Evolutionary conservation across 2,329 filamentous ascomycete genomes (phyloP).

Genomic region (Botrytis sinoallii): DNA sequence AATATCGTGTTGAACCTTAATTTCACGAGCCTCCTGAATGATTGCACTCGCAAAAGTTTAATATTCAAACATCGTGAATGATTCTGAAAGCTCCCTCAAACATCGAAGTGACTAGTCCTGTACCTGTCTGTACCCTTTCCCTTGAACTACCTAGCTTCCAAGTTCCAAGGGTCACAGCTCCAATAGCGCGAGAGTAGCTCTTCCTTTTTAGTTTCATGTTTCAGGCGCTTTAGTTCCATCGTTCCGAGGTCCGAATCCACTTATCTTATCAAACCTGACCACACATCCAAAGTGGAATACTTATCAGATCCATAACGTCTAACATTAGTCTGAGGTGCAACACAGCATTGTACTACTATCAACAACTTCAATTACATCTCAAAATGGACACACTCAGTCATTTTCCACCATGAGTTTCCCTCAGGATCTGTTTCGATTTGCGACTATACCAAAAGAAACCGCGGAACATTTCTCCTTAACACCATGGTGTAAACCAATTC

Average conservation of each 20-base stretch:
- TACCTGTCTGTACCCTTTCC: neutral
- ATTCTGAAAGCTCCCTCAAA: neutral
- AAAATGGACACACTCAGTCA: neutral
- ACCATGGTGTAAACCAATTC: constrained; percentile 25
- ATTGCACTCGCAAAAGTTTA: neutral
- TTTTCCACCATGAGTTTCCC: neutral
- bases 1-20: neutral
- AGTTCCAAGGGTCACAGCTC: neutral
- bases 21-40: neutral
- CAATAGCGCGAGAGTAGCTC: neutral
- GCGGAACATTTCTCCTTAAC: constrained; percentile 23
- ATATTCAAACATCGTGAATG: neutral
- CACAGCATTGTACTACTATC: neutral
- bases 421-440: neutral
- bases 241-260: neutral
- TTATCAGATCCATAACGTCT: neutral
- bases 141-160: neutral
- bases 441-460: constrained; percentile 13
- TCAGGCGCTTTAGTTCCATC: neutral
- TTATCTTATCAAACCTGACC: constrained; percentile 1
- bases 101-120: neutral
- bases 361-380: neutral
- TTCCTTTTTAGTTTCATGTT: constrained; percentile 4
- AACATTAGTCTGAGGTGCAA: neutral
- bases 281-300: neutral